phyloP scores from a whole-genome alignment of 768 basidiomycete genomes.

The Suillus tomentosus region DNA sequence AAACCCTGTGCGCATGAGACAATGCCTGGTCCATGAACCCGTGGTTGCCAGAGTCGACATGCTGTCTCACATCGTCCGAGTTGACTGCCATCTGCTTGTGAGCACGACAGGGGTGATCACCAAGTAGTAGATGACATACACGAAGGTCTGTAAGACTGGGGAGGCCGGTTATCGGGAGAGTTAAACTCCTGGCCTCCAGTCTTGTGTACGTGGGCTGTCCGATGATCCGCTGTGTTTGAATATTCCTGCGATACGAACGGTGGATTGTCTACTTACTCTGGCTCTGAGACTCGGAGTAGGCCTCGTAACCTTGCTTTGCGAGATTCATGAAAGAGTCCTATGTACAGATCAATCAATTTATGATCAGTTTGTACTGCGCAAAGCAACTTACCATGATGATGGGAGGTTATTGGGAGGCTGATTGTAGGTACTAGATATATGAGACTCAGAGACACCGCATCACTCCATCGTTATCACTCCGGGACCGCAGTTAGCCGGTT shows the following conservation, averaged over 20 bases:
- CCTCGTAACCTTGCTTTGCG: slow-evolving; percentile 65
- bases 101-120: slow-evolving; percentile 9
- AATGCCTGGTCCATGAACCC: slow-evolving; percentile 56
- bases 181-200: slow-evolving; percentile 71
- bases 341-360: not conserved
- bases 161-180: slow-evolving; percentile 47
- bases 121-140: slow-evolving; percentile 21
- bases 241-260: slow-evolving; percentile 16
- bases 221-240: slow-evolving; percentile 12
- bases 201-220: slow-evolving; percentile 45
- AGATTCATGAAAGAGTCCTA: slow-evolving; percentile 71
- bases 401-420: slow-evolving; percentile 12
- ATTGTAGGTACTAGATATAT: slow-evolving; percentile 6
- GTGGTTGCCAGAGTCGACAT: slow-evolving; percentile 43
- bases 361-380: slow-evolving; percentile 3
- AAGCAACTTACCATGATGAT: slow-evolving; percentile 26
- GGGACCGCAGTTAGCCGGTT: slow-evolving; percentile 4
- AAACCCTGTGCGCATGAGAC: slow-evolving; percentile 50
- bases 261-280: slow-evolving; percentile 10
- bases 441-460: slow-evolving; percentile 10
- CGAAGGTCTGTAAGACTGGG: slow-evolving; percentile 19
- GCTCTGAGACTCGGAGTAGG: slow-evolving; percentile 41
- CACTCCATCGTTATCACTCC: slow-evolving; percentile 11
- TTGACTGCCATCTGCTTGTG: slow-evolving; percentile 48
- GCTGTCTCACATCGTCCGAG: slow-evolving; percentile 58